Conservation (phyloP, 169 alveolate species). For the Babesia gibsoni region DNA sequence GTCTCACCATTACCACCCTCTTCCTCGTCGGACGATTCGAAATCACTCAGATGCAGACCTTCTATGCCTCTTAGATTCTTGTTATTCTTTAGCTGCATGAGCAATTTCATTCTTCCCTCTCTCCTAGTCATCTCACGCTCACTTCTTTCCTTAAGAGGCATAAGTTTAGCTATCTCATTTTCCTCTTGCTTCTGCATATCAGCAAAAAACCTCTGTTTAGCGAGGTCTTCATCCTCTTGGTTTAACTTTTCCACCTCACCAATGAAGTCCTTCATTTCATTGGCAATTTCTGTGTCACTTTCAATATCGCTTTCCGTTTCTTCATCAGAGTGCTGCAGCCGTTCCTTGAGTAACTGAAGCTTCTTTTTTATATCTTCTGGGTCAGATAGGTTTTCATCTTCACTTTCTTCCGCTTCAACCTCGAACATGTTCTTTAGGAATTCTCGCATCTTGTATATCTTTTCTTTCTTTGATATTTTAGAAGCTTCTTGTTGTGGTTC, state of each 20-base stretch:
- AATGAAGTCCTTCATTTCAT: slow-evolving; percentile 56
- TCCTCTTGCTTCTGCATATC: slow-evolving; percentile 51
- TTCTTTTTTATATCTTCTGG: slow-evolving; percentile 58
- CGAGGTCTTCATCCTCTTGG: slow-evolving; percentile 63
- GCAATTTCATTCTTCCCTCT: slow-evolving; percentile 44
- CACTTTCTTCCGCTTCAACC: slow-evolving; percentile 60
- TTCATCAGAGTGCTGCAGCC: slow-evolving; percentile 37
- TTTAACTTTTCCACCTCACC: slow-evolving; percentile 53
- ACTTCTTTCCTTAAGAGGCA: slow-evolving; percentile 58
- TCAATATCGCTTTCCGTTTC: slow-evolving; percentile 49
- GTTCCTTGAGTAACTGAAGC: slow-evolving; percentile 34
- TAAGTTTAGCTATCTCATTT: slow-evolving; percentile 39
- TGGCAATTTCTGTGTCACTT: slow-evolving; percentile 24
- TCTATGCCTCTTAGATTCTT: slow-evolving; percentile 14
- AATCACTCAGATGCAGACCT: slow-evolving; percentile 57
- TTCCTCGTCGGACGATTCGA: slow-evolving; percentile 62
- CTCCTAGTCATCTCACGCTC: slow-evolving; percentile 58
- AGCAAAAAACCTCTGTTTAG: slow-evolving; percentile 57
- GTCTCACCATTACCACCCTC: neutral
- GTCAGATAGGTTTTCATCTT: slow-evolving; percentile 63
- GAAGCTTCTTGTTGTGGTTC: neutral
- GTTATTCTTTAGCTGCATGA: slow-evolving; percentile 46
- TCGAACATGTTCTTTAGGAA: slow-evolving; percentile 53
- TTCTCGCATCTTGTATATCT: slow-evolving; percentile 37
- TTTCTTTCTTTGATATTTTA: slow-evolving; percentile 1